Base-by-base conservation (phyloP, 805 yeast genomes). In the Ogataea kodamae region DNA sequence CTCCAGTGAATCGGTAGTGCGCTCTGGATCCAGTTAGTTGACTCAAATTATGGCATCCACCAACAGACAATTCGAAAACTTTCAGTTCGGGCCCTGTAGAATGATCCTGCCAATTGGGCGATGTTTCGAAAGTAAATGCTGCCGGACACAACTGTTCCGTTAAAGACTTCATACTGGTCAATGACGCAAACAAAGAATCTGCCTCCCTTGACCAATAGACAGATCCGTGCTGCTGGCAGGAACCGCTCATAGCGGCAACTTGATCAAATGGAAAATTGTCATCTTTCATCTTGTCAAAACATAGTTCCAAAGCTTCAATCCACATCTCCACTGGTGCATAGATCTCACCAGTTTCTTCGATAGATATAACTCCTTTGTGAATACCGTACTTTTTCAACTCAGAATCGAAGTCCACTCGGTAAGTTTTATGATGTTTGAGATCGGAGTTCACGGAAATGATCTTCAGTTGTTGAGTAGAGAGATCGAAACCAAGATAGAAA, bases 41-140 rank as follows among this genome's bases (percentile, higher is more conserved):
- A 6, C 94, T 88, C 51, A 88, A 61, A 5, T 61, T 48, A 18
- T 64, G 65, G 9, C 71, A 61, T 18, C 89, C 92, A 3, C 84
- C 88, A 8, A 72, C 72, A 1, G 64, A 64, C 1, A 55, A 54
- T 50, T 85, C 92, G 48, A 86, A 79, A 20, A 57, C 68, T 18
- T 63, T 52, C 36, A 84, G 67, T 54, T 88, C 95, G 13, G 66
- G 59, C 4, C 75, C 81, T 0, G 97, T 88, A 15, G 92, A 81
- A 53, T 86, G 95, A 52, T 88, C 96, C 59, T 88, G 97, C 97
- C 97, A 88, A 54, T 89, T 88, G 6, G 96, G 95, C 4, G 94
- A 80, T 24, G 67, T 67, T 5, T 69, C 64, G 46, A 77, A 68
- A 2, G 90, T 65, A 45, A 85, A 80, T 1, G 82, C 81, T 1